A percentile compares a stretch with the other conserved stretches of the same genome.
phyloP scores from a whole-genome alignment of 202 grass and related monocot genomes.

The Schoenoplectus tabernaemontani region DNA sequence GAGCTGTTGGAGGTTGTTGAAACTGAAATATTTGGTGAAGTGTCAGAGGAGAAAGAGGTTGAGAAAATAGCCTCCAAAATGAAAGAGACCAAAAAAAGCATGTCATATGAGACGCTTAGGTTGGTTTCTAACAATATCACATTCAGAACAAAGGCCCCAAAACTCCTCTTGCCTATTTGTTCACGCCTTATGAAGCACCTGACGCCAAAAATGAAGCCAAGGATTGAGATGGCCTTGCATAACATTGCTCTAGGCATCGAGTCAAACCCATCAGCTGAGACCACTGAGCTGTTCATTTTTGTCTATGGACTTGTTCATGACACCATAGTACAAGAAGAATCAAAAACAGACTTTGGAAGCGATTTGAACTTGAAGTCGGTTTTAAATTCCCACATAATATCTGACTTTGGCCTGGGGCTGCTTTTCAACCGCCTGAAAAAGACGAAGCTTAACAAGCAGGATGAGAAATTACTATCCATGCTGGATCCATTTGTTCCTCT shows the following conservation, averaged over 20 bases:
- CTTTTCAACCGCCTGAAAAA: conserved; percentile 66
- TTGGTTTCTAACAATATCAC: conserved; percentile 67
- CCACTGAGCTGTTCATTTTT: conserved; percentile 62
- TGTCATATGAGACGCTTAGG: conserved; percentile 85
- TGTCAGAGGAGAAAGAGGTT: conserved; percentile 94
- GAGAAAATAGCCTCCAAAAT: conserved; percentile 92
- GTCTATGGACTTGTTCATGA: conserved; percentile 72
- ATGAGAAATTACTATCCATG: conserved; percentile 60
- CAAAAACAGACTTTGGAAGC: conserved; percentile 12
- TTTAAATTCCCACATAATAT: conserved; percentile 64
- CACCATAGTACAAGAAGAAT: conserved; percentile 35
- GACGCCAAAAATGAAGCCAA: conserved; percentile 60
- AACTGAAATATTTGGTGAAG: conserved; percentile 83
- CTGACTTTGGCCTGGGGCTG: conserved; percentile 68
- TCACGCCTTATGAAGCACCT: conserved; percentile 57
- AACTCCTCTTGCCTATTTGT: conserved; percentile 64
- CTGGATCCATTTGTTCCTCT: conserved; percentile 84
- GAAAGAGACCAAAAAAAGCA: conserved; percentile 96
- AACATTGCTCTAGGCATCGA: conserved; percentile 83
- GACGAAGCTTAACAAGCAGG: conserved; percentile 60
- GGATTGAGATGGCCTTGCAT: conserved; percentile 66
- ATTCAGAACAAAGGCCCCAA: conserved; percentile 60
- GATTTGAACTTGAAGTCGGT: conserved; percentile 21
- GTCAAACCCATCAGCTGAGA: conserved; percentile 67
- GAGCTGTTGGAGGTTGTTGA: conserved; percentile 69